Evolutionary conservation across 2,329 filamentous ascomycete species (phyloP).

Genomic region (Beauveria australis): DNA sequence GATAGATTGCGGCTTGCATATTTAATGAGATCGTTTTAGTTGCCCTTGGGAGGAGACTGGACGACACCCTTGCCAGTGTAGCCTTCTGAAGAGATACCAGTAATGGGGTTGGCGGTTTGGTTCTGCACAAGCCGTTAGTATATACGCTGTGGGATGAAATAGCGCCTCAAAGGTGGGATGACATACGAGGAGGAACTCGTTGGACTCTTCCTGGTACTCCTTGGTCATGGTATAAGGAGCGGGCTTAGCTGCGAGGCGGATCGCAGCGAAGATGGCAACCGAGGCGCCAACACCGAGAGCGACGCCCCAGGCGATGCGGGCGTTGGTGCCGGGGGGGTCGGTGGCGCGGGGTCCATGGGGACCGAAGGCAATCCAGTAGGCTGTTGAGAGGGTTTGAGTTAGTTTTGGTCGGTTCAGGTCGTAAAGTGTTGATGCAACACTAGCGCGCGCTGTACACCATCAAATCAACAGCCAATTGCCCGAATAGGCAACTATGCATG

Average conservation of each 20-base stretch:
- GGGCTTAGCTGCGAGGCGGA: constrained; percentile 64
- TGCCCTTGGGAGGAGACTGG: constrained; percentile 55
- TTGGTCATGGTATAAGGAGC: constrained; percentile 83
- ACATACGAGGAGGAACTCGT: constrained; percentile 87
- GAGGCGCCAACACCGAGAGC: constrained; percentile 58
- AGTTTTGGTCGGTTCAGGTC: constrained; percentile 20
- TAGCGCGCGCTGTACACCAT: neutral
- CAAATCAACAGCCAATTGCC: neutral
- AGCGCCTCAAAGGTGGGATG: neutral
- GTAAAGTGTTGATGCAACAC: constrained; percentile 8
- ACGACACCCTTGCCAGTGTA: constrained; percentile 74
- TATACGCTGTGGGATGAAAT: neutral
- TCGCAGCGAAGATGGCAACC: constrained; percentile 60
- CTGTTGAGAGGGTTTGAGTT: constrained; percentile 46
- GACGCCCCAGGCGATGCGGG: constrained; percentile 70
- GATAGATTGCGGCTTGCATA: constrained; percentile 15
- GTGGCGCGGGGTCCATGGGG: constrained; percentile 86
- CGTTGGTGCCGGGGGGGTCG: constrained; percentile 74
- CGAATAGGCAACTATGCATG: constrained; percentile 6
- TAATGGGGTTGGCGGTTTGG: constrained; percentile 81
- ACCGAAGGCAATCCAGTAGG: constrained; percentile 98
- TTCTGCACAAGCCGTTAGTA: constrained; percentile 40
- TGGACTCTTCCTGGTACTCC: constrained; percentile 92
- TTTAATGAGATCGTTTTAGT: constrained; percentile 26
- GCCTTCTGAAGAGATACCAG: constrained; percentile 69